phyloP scores from a whole-genome alignment of 2,329 filamentous ascomycete species.

The Cladophialophora chaetospira region DNA sequence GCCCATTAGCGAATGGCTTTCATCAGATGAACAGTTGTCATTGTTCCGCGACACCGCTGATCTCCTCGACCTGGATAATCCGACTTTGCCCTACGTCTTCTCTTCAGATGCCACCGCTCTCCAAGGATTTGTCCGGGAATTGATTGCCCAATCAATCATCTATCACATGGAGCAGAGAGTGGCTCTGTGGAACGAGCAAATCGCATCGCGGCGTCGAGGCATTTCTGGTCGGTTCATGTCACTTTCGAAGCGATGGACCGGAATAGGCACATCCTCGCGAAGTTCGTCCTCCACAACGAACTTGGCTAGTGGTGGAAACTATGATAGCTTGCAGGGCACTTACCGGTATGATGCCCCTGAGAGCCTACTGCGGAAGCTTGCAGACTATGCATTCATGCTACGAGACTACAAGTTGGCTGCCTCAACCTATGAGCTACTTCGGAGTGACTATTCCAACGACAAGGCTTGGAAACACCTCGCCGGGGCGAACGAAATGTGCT shows the following conservation, averaged over 20 bases:
- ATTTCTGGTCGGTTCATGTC: conserved; percentile 93
- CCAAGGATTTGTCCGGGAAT: conserved; percentile 85
- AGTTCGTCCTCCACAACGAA: conserved; percentile 57
- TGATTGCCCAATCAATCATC: conserved; percentile 91
- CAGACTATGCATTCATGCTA: conserved; percentile 95
- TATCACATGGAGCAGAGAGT: conserved; percentile 95
- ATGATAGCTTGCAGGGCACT: conserved; percentile 75
- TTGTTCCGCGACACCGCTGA: conserved; percentile 65
- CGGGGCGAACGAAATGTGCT: conserved; percentile 92
- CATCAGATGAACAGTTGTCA: conserved; percentile 79
- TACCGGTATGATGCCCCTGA: conserved; percentile 84
- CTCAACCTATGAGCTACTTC: conserved; percentile 86
- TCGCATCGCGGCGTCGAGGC: conserved; percentile 84
- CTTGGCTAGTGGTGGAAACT: conserved; percentile 60
- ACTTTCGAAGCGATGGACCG: conserved; percentile 84
- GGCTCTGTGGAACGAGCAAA: conserved; percentile 94
- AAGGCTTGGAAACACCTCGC: conserved; percentile 97
- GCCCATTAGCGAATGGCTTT: conserved; percentile 84
- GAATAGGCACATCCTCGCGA: conserved; percentile 71
- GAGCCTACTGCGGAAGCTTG: conserved; percentile 87
- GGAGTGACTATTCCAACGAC: conserved; percentile 87
- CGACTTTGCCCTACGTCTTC: conserved; percentile 77
- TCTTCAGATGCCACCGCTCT: conserved; percentile 90
- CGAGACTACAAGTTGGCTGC: conserved; percentile 92
- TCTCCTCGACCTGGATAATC: conserved; percentile 61